These are phyloP conservation scores for Babjeviella inositovora DNA, from an alignment of 805 yeast species.

Conservation along the genomic window DNA sequence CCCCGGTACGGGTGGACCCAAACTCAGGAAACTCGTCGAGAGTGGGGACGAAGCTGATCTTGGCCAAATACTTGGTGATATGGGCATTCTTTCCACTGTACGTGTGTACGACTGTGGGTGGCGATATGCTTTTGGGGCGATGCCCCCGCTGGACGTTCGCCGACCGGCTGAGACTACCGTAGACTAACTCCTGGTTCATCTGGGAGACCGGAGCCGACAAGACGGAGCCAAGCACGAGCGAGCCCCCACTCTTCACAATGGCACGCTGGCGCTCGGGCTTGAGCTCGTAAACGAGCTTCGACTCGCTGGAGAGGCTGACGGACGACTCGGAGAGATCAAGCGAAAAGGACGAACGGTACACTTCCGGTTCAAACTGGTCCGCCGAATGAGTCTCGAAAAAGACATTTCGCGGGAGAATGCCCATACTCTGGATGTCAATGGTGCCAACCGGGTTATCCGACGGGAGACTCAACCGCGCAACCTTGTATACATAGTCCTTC, in stretches of 20 bases:
- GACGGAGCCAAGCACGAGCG: no score
- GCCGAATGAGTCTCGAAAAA: constrained; percentile 27
- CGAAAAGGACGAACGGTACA: no score
- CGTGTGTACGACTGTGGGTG: constrained; percentile 28
- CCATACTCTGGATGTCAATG: constrained; percentile 11
- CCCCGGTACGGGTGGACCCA: constrained; percentile 20
- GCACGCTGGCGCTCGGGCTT: constrained; percentile 3
- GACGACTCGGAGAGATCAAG: no score
- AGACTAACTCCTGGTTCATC: no score
- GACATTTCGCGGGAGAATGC: constrained; percentile 30
- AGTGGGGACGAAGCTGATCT: constrained; percentile 36
- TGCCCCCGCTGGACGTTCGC: no score
- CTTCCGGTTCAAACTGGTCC: no score
- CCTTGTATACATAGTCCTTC: constrained; percentile 49
- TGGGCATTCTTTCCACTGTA: constrained; percentile 57
- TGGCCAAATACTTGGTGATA: constrained; percentile 37
- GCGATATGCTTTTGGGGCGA: no score
- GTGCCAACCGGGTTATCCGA: constrained; percentile 4
- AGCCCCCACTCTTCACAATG: constrained; percentile 6
- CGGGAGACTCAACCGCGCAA: constrained; percentile 18
- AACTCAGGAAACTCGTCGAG: constrained; percentile 52
- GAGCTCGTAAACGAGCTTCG: constrained; percentile 7
- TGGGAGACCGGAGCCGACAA: no score
- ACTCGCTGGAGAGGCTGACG: constrained; percentile 29
- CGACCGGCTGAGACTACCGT: no score